Evolutionary conservation across 2,329 filamentous ascomycete genomes (phyloP).

Genomic region (Aureobasidium vineae): DNA sequence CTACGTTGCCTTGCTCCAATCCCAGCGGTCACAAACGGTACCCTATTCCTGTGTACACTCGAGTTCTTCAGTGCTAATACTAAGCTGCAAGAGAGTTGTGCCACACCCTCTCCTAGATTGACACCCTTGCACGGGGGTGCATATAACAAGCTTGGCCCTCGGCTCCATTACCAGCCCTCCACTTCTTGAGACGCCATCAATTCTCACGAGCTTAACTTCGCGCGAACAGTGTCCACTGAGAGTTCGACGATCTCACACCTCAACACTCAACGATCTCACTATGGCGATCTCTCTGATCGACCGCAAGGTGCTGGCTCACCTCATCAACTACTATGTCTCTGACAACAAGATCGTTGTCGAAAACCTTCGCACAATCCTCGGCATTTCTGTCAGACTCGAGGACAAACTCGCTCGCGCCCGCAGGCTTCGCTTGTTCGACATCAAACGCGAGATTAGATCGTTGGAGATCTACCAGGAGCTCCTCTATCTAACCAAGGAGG

Average conservation of each 20-base stretch:
- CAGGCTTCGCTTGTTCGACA: constrained; percentile 78
- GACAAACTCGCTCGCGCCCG: constrained; percentile 79
- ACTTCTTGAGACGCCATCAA: too few relatives aligned
- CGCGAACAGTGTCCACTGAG: too few relatives aligned
- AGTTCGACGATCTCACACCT: background rate
- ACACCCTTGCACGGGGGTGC: background rate
- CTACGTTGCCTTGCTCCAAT: too few relatives aligned
- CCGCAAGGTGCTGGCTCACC: constrained; percentile 90
- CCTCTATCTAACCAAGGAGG: constrained; percentile 91
- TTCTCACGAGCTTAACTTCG: background rate
- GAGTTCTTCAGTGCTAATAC: background rate
- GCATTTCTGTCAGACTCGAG: constrained; percentile 83
- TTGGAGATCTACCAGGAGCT: constrained; percentile 87
- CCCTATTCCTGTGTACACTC: background rate
- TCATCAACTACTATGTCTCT: constrained; percentile 72
- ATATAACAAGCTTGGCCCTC: background rate
- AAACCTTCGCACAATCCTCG: constrained; percentile 86
- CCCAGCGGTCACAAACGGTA: background rate
- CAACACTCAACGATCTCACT: background rate
- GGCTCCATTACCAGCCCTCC: background rate
- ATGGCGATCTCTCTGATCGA: constrained; percentile 99
- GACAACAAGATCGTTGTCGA: constrained; percentile 73
- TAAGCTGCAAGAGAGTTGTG: background rate
- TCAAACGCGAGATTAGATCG: constrained; percentile 72
- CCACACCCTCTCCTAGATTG: background rate